Base-by-base conservation (phyloP, 2,329 filamentous ascomycete genomes). In the Aureobasidium mangrovei region DNA sequence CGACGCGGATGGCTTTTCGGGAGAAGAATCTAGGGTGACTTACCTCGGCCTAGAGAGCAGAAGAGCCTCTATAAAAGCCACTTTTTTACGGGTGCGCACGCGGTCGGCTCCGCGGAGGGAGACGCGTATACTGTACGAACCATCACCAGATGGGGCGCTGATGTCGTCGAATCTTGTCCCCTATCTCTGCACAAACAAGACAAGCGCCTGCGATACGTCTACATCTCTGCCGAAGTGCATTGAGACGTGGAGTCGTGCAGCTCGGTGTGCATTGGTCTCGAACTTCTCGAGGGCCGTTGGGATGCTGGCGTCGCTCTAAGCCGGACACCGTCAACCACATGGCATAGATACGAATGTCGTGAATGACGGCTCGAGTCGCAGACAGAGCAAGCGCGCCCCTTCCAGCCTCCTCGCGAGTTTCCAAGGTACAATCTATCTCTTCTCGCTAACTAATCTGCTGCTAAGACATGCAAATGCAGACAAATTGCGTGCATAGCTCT, bases 151-250 rank as follows among this genome's bases (percentile, higher is more conserved):
- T 18, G 18, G 18, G 18, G 47, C 28, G 41, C 47, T 28, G 38
- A 41, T 41, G 27, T 7, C 9, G 35, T 32, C 28, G 32, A 48
- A 48, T 48, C 45, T 41, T 41, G 36, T 33, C 47, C 18, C 47
- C 38, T 51, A n/a, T 51, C 41, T 35, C 7, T 28, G 29, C 47
- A 26, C 38, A 51, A 51, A 9, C 36, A 41, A 18, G 47, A 41
- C 38, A 41, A 42, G 47, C 47, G 36, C 18, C 24, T 28, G 46
- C 36, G 9, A 38, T 28, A 27, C 10, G 27, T 41, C 38, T 42
- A 31, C 7, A 29, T 27, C 10, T 35, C 9, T 51, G 29, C 47
- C 38, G 47, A 35, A 28, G 38, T 35, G 47, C 47, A 51, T 35
- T 31, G 39, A 26, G 18, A 18, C 18, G 18, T 18, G 18, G 18